Evolutionary conservation across 1,284 basidiomycete species (phyloP).

Genomic region (Microbotryomycetes sp.): DNA sequence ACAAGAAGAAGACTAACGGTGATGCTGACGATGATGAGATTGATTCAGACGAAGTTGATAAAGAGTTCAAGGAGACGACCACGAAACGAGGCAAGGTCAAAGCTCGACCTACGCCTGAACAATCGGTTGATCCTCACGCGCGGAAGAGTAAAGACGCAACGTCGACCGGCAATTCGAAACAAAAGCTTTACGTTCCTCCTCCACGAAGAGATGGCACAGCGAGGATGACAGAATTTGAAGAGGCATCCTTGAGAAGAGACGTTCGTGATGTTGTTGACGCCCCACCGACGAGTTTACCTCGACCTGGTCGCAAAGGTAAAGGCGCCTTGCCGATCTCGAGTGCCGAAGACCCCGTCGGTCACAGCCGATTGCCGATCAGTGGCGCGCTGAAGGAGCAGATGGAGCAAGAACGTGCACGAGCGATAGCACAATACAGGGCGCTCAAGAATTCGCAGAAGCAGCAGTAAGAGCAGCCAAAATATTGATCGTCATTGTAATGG

Average conservation of each 20-base stretch:
- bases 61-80: background rate
- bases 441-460: conserved; percentile 57
- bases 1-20: conserved; percentile 8
- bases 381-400: conserved; percentile 61
- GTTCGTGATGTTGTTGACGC: conserved; percentile 25
- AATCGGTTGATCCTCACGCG: conserved; percentile 27
- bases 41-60: conserved; percentile 5
- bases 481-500: no score
- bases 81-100: conserved; percentile 9
- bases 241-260: background rate
- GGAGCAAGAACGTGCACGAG: conserved; percentile 63
- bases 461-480: conserved; percentile 28
- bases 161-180: background rate
- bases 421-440: conserved; percentile 59
- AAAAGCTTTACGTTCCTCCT: background rate
- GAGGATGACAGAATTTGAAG: conserved; percentile 25
- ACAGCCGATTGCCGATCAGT: conserved; percentile 21
- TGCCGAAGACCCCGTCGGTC: conserved; percentile 18
- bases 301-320: conserved; percentile 11
- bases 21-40: conserved; percentile 10
- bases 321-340: conserved; percentile 8
- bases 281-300: conserved; percentile 19
- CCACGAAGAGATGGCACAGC: conserved; percentile 1
- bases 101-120: conserved; percentile 21
- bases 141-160: background rate